Conservation (phyloP, 2,329 filamentous ascomycete species). For the Orbilia oligospora region DNA sequence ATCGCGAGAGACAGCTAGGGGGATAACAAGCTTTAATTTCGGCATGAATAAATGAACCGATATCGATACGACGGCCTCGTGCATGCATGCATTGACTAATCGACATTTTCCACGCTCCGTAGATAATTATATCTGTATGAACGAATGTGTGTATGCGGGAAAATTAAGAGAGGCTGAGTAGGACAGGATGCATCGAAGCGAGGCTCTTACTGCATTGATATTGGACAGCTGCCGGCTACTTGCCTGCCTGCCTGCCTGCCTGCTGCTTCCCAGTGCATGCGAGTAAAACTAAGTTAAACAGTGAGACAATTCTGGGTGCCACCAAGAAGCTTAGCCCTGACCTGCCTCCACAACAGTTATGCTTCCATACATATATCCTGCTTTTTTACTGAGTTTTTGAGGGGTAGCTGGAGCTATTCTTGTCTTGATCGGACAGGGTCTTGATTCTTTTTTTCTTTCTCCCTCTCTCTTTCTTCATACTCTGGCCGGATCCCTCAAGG, state of each 20-base stretch:
- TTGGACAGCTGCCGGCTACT: not conserved
- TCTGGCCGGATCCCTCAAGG: too few species aligned
- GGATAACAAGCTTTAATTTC: too few species aligned
- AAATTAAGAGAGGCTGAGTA: conserved; percentile 3
- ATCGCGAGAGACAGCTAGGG: not conserved
- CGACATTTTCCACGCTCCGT: too few species aligned
- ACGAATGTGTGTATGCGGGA: not conserved
- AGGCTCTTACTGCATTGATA: not conserved
- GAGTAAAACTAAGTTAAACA: too few species aligned
- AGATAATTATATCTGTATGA: not conserved
- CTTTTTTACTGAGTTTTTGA: not conserved
- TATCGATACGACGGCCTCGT: conserved; percentile 13
- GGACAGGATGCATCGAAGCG: conserved; percentile 5
- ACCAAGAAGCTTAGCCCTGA: conserved; percentile 7
- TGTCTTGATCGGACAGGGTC: not conserved
- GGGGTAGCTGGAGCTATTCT: not conserved
- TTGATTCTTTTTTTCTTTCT: not conserved
- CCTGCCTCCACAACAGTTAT: too few species aligned
- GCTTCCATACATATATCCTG: not conserved
- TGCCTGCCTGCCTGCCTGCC: not conserved
- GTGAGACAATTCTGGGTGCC: conserved; percentile 1
- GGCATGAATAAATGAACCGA: not conserved
- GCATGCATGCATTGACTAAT: not conserved
- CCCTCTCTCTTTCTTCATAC: not conserved
- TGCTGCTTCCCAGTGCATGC: too few species aligned